Base-by-base conservation (phyloP, 1,139 yeast species). In the Geotrichum bryndzae region DNA sequence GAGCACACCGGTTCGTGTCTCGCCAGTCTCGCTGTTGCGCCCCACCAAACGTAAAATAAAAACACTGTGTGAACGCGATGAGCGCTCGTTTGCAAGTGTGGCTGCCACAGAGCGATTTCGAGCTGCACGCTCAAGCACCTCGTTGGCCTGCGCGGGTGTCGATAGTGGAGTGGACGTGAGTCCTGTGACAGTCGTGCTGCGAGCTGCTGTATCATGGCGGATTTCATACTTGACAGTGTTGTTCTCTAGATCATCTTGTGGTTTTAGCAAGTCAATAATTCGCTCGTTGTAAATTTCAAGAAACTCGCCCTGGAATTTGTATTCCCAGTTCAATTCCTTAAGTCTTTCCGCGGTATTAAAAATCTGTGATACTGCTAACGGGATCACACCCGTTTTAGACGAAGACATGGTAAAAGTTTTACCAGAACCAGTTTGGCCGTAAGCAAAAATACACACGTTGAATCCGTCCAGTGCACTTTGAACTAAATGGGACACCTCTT, bases 261-360 rank as follows among this genome's bases (percentile, higher is more conserved):
- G n/a, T 31, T 41, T 15, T 23, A 90, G 76, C 61, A 94, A 76
- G 73, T 94, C 99, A 48, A 83, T 78, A 54, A 94, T 83, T 25
- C 77, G 80, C 66, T 94, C 98, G 70, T 92, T 92, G 76, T 94
- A 92, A 56, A 94, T 90, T 73, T 94, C 98, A 54, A 94, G 77
- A 71, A 90, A 90, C 72, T 89, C 94, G 1, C 96, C 96, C 52
- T 76, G 77, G 4, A 91, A 74, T 25, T 76, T 73, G 73, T 85
- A 90, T 3, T 72, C 68, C 96, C 96, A 90, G 1, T 90, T 90
- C 57, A 79, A 78, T 50, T 76, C 77, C 61, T 79, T 75, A 53
- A 88, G 70, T 3, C 76, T 77, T 1, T 78, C 73, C 2, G 86
- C 81, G 64, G 87, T 83, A 33, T 80, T 76, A 70, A 90, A 92